These are phyloP conservation scores for Conticribra weissflogii DNA, from an alignment of 108 stramenopile species.

Conservation along the genomic window DNA sequence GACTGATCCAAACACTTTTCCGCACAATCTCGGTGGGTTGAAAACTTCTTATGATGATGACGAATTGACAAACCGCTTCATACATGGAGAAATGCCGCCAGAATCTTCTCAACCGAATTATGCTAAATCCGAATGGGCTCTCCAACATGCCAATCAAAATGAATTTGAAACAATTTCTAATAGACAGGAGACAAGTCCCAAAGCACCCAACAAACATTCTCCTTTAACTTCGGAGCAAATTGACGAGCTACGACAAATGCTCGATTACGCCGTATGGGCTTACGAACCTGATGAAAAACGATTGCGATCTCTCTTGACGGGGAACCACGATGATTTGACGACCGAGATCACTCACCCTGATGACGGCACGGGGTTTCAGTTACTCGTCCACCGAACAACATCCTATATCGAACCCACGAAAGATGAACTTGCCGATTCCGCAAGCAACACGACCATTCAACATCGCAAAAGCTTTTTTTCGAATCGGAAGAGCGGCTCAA, in stretches of 20 bases:
- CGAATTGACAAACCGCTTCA: too few relatives aligned
- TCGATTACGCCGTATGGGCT: slow-evolving; percentile 60
- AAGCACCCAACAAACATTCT: not conserved
- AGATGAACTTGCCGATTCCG: not conserved
- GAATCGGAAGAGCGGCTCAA: not conserved
- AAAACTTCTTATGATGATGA: too few relatives aligned
- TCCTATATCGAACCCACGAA: slow-evolving; percentile 24
- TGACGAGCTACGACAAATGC: slow-evolving; percentile 24
- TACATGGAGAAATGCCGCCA: too few relatives aligned
- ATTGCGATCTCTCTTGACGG: slow-evolving; percentile 34
- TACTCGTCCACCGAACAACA: slow-evolving; percentile 50
- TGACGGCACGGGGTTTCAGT: slow-evolving; percentile 17
- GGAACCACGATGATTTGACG: not conserved
- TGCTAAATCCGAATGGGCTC: too few relatives aligned
- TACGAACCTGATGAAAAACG: slow-evolving; percentile 61
- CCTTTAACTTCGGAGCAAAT: slow-evolving; percentile 36
- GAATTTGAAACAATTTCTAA: too few relatives aligned
- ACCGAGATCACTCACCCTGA: not conserved
- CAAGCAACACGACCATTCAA: not conserved
- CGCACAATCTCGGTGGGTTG: too few relatives aligned
- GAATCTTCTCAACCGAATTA: too few relatives aligned
- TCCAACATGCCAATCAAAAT: too few relatives aligned
- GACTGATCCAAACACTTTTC: too few relatives aligned
- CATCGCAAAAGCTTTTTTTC: not conserved
- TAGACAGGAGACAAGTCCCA: not conserved